Conservation (phyloP, 371 early-diverging fungal species). For the Apophysomyces variabilis region DNA sequence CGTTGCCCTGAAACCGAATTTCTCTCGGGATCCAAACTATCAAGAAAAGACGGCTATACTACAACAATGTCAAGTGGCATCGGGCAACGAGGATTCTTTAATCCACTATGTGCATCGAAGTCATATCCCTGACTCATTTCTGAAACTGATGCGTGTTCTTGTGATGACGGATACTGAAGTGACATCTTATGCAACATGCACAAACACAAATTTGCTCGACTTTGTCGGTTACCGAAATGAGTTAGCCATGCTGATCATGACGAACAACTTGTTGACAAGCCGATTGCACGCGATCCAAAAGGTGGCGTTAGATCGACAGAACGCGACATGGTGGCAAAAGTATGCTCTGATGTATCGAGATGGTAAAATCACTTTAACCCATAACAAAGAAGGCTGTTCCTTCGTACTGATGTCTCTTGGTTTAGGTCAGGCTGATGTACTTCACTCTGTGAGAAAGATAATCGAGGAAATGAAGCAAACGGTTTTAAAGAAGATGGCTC, state of each 20-base stretch:
- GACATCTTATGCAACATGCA: conserved; percentile 25
- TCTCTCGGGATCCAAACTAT: conserved; percentile 58
- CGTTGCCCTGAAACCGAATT: conserved; percentile 60
- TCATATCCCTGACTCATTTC: conserved; percentile 45
- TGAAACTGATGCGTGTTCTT: conserved; percentile 63
- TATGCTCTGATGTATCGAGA: conserved; percentile 54
- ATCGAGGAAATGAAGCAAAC: conserved; percentile 27
- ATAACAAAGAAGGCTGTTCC: neutral
- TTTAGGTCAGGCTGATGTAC: conserved; percentile 38
- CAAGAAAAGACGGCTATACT: conserved; percentile 50
- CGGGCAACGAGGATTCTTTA: conserved; percentile 33
- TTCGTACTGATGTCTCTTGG: conserved; percentile 3
- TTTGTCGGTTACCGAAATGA: conserved; percentile 58
- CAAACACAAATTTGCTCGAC: conserved; percentile 28
- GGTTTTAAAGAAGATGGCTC: conserved; percentile 31
- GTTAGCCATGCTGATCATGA: conserved; percentile 52
- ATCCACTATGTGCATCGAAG: conserved; percentile 53
- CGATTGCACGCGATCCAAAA: conserved; percentile 33
- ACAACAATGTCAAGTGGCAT: conserved; percentile 35
- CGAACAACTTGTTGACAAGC: conserved; percentile 32
- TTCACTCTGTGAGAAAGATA: conserved; percentile 23
- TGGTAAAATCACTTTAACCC: conserved; percentile 35
- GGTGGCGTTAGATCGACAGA: conserved; percentile 15
- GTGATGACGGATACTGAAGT: conserved; percentile 63
- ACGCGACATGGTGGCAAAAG: conserved; percentile 39